Percentiles rank a stretch among this genome's conserved stretches.
These are phyloP conservation scores for Hirschioporus abietinus DNA, from an alignment of 768 basidiomycete genomes.

Conservation along the genomic window DNA sequence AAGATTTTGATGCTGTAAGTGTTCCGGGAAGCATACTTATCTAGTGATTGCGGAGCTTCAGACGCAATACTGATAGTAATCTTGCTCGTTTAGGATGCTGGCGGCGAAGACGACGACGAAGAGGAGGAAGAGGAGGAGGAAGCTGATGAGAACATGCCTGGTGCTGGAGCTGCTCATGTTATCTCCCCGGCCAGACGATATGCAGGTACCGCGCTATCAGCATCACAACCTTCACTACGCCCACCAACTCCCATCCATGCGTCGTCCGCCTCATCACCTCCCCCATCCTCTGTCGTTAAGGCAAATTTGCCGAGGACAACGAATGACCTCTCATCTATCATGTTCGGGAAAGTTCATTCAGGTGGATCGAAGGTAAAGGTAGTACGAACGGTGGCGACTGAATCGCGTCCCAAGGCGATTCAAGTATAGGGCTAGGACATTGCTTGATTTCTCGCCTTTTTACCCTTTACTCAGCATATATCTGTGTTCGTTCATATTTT, in stretches of 20 bases:
- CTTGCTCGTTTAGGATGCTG: constrained; percentile 37
- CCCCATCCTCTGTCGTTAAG: constrained; percentile 41
- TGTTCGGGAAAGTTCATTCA: constrained; percentile 12
- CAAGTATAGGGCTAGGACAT: constrained; percentile 24
- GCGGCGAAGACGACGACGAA: constrained; percentile 47
- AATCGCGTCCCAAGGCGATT: constrained; percentile 32
- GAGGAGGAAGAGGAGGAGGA: constrained; percentile 56
- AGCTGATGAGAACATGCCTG: constrained; percentile 21
- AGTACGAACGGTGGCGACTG: constrained; percentile 34
- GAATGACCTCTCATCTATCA: constrained; percentile 13
- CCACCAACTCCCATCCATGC: constrained; percentile 38
- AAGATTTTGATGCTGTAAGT: constrained; percentile 80
- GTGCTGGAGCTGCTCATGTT: not conserved
- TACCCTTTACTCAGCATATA: not conserved
- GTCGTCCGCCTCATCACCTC: constrained; percentile 45
- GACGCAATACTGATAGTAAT: not conserved
- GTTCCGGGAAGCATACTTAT: not conserved
- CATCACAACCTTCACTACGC: constrained; percentile 24
- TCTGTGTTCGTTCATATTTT: constrained; percentile 11
- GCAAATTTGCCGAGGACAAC: constrained; percentile 28
- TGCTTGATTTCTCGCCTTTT: not conserved
- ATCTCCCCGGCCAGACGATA: constrained; percentile 29
- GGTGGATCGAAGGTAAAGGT: constrained; percentile 37
- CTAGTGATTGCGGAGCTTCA: not conserved
- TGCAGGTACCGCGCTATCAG: constrained; percentile 18